Percentiles rank a stretch among this genome's conserved stretches.
Evolutionary conservation across 2,329 filamentous ascomycete species (phyloP).

Genomic region (Ascochyta pisi): DNA sequence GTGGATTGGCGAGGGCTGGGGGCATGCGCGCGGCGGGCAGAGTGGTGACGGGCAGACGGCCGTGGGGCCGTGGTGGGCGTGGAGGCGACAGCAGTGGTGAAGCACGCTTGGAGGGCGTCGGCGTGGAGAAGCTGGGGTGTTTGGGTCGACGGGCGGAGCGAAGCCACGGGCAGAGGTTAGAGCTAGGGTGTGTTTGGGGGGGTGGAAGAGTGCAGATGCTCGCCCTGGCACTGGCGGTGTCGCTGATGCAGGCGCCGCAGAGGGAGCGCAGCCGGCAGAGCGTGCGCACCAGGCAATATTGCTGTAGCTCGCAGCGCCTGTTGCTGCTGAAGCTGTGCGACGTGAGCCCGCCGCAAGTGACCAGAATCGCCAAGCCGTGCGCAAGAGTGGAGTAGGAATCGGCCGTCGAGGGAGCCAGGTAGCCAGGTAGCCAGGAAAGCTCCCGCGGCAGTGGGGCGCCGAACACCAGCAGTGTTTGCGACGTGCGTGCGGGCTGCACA

Average conservation of each 20-base stretch:
- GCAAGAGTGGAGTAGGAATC: slow-evolving; percentile 1
- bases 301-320: slow-evolving; percentile 21
- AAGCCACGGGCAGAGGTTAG: slow-evolving; percentile 13
- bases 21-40: slow-evolving; percentile 40
- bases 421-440: slow-evolving; percentile 7
- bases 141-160: slow-evolving; percentile 1
- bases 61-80: slow-evolving; percentile 21
- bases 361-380: slow-evolving; percentile 37
- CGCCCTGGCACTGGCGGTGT: slow-evolving; percentile 18
- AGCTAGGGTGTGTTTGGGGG: slow-evolving; percentile 8
- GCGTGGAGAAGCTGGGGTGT: slow-evolving; percentile 6
- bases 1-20: slow-evolving; percentile 22
- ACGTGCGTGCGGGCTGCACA: background rate
- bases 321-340: slow-evolving; percentile 44
- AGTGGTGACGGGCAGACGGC: slow-evolving; percentile 8
- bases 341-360: slow-evolving; percentile 29
- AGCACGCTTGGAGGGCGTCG: slow-evolving; percentile 17
- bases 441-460: slow-evolving; percentile 17
- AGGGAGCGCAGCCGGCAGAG: slow-evolving; percentile 17
- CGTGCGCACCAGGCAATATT: slow-evolving; percentile 34
- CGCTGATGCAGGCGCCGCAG: slow-evolving; percentile 20
- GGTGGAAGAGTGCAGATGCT: background rate
- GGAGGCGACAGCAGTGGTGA: slow-evolving; percentile 11
- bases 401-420: no score
- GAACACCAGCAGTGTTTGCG: slow-evolving; percentile 5